Base-by-base conservation (phyloP, 805 yeast genomes). In the Candida palmyrensis region DNA sequence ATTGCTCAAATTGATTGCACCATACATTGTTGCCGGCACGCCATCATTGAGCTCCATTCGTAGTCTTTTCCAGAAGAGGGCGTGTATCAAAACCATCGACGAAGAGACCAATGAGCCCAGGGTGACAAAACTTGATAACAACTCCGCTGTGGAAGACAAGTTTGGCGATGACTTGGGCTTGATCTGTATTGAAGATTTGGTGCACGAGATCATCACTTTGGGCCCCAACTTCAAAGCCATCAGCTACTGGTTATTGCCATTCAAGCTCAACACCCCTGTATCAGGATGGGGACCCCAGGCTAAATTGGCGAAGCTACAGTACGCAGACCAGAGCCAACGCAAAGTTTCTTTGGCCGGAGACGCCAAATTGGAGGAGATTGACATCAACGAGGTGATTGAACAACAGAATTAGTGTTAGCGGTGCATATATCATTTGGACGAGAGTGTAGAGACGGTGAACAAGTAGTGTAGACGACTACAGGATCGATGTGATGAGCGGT, bases 161-260 rank as follows among this genome's bases (percentile, higher is more conserved):
- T 67, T 84, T 41, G 83, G 80, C 6, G 60, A 57, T 31, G 58
- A 55, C 25, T 62, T 66, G 35, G 88, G 90, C 18, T 63, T 81
- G 39, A 77, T 84, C 42, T 84, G 94, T 74, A 72, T 82, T 13
- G 92, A 84, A 62, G 94, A 84, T 59, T 67, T 84, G 36, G 74
- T 84, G 35, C 86, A 79, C 50, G 90, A 83, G 59, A 68, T 84
- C 34, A 67, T 65, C 14, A 55, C 77, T 12, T 48, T 82, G 45
- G 83, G 87, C 13, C 85, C 76, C 17, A 61, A 71, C 40, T 84
- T 84, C 65, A 75, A 77, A 46, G 58, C 58, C 18, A 75, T 77
- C 37, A 65, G 72, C 39, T 65, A 68, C 45, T 83, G 86, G 69
- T 53, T 84, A 47, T 68, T 72, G 38, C 92, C 94, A 24, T 82